Base-by-base conservation (phyloP, 1,284 basidiomycete species). In the Ceratobasidium sp. region DNA sequence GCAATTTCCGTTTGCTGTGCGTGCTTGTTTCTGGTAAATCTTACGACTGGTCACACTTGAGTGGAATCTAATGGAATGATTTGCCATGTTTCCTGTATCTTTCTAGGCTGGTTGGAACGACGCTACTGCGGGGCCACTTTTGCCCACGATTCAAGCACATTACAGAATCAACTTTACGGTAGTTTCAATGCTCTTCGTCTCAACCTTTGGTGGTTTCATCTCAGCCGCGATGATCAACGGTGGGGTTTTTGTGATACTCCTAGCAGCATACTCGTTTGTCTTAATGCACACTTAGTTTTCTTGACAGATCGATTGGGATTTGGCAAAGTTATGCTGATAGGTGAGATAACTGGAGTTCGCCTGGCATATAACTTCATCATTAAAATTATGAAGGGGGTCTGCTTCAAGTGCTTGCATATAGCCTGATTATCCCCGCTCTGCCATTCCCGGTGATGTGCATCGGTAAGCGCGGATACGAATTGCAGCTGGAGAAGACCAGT, bases 401-500 rank as follows among this genome's bases (percentile, higher is more conserved):
- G 5, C 79, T 81, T 23, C 86, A 87, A 80, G 81, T 81, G 20
- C 7, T 86, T 14, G 85, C 83, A 16, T 88, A 87, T 81, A 76
- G 81, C 5, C 79, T 87, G 23, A 84, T 86, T 82, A 87, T 88
- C 16, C 87, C 91, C 30, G 91, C 88, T 1, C 87, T 89, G 2
- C 93, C 93, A 0, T 94, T 92, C 82, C 90, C 91, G 0, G 85
- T 91, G 3, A 91, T 93, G 81, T 88, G 91, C 60, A 81, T 91
- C 27, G 46, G 71, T 74, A 20, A 74, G 71, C 65, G n/a, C 35
- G 4, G n/a, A 62, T 30, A 23, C 2, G 27, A 8, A 18, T 67
- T 3, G 10, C 12, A 33, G 33, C 27, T 35, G 16, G 14, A 54
- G n/a, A 20, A 41, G 3, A 0, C 18, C 44, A 38, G 3, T 20